Conservation (phyloP, 768 basidiomycete genomes). For the Naematelia encephala region DNA sequence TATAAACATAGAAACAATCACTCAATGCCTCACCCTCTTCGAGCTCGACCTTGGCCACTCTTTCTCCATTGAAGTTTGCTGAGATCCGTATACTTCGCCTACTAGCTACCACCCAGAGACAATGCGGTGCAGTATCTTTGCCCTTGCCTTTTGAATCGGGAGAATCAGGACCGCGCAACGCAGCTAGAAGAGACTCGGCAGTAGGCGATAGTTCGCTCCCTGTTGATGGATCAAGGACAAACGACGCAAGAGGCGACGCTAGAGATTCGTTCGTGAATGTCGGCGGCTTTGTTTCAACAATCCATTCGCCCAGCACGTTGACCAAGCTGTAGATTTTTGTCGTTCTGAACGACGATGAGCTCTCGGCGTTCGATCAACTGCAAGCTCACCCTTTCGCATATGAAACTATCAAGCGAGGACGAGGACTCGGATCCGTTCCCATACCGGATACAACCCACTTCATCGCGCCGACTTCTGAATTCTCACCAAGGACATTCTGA, state of each 20-base stretch:
- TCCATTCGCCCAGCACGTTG: conserved; percentile 55
- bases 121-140: conserved; percentile 45
- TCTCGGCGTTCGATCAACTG: not conserved
- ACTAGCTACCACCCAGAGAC: conserved; percentile 60
- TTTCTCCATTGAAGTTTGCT: conserved; percentile 64
- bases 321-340: conserved; percentile 60
- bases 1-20: conserved; percentile 59
- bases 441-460: conserved; percentile 66
- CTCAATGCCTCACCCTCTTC: conserved; percentile 57
- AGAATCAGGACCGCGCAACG: conserved; percentile 54
- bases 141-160: conserved; percentile 37
- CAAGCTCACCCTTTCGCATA: conserved; percentile 50
- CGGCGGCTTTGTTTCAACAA: conserved; percentile 46
- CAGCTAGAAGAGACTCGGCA: conserved; percentile 50
- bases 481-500: conserved; percentile 51
- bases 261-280: conserved; percentile 52
- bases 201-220: conserved; percentile 52
- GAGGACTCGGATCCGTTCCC: conserved; percentile 55
- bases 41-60: conserved; percentile 67
- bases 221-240: conserved; percentile 54
- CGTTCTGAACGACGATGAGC: conserved; percentile 51
- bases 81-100: conserved; percentile 61
- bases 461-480: conserved; percentile 55
- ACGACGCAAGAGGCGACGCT: conserved; percentile 44
- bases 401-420: conserved; percentile 62